phyloP scores from a whole-genome alignment of 2,329 filamentous ascomycete species.

The Zarea fungicola region DNA sequence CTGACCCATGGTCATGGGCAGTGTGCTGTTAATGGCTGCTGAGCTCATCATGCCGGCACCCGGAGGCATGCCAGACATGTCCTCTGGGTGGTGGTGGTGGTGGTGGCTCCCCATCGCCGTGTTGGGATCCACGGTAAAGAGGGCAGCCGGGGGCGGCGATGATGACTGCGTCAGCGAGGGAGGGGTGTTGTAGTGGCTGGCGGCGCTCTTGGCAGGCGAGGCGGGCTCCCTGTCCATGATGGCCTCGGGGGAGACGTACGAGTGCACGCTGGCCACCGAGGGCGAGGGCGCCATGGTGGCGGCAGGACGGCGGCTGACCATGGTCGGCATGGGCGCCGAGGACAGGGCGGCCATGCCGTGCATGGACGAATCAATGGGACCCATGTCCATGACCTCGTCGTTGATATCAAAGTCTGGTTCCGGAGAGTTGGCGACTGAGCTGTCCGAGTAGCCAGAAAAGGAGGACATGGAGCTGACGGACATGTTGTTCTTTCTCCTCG shows the following conservation, averaged over 20 bases:
- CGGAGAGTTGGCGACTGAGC: conserved; percentile 50
- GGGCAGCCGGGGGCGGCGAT: conserved; percentile 49
- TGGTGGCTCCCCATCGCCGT: conserved; percentile 24
- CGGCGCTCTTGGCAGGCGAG: conserved; percentile 46
- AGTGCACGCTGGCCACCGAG: conserved; percentile 30
- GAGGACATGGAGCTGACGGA: conserved; percentile 46
- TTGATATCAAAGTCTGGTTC: conserved; percentile 41
- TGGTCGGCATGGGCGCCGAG: conserved; percentile 38
- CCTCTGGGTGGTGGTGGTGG: too few species aligned
- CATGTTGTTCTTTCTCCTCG: conserved; percentile 50
- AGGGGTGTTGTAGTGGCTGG: conserved; percentile 51
- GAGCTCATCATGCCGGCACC: conserved; percentile 29
- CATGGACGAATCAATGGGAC: conserved; percentile 21
- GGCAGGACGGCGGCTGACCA: conserved; percentile 25
- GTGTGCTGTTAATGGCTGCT: conserved; percentile 28
- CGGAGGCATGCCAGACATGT: conserved; percentile 25
- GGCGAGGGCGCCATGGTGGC: conserved; percentile 33
- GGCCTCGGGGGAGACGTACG: conserved; percentile 44
- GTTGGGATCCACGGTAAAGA: conserved; percentile 43
- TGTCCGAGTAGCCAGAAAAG: conserved; percentile 52
- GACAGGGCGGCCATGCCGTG: conserved; percentile 35
- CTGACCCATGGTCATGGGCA: conserved; percentile 32
- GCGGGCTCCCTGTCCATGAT: conserved; percentile 35
- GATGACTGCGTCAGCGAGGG: conserved; percentile 58
- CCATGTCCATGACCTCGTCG: conserved; percentile 45